phyloP scores from a whole-genome alignment of 495 filamentous ascomycete genomes.

The Venustampulla echinocandica region DNA sequence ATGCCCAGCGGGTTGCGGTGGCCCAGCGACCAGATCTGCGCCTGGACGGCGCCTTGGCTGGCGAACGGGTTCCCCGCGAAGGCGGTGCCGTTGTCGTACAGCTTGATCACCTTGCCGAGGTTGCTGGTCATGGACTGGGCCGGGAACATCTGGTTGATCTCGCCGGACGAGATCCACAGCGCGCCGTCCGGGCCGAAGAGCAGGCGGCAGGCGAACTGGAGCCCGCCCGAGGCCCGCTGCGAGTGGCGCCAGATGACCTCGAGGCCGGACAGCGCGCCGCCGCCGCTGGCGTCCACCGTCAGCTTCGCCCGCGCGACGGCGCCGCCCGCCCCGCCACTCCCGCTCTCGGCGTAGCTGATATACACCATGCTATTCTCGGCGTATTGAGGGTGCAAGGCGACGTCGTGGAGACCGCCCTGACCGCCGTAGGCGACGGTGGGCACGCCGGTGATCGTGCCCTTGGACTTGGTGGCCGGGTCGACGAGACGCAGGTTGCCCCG shows the following conservation, averaged over 20 bases:
- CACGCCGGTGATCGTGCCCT: neutral
- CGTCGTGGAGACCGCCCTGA: neutral
- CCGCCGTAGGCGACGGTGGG: neutral
- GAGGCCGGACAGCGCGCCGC: neutral
- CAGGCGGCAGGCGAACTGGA: neutral
- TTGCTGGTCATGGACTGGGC: neutral
- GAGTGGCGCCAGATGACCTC: neutral
- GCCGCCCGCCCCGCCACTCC: neutral
- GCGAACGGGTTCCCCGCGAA: neutral
- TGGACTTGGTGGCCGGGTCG: neutral
- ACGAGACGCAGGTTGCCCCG: neutral
- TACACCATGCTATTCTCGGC: neutral
- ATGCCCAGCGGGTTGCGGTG: neutral
- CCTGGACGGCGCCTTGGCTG: neutral
- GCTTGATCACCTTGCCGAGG: neutral
- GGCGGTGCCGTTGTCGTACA: neutral
- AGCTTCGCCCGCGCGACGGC: neutral
- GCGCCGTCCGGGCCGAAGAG: neutral
- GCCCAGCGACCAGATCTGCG: neutral
- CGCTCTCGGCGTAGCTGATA: neutral
- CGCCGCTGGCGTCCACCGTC: neutral
- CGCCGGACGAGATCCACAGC: neutral
- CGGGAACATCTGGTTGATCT: neutral
- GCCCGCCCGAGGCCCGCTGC: neutral
- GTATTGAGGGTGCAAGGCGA: neutral